Evolutionary conservation across 2,329 filamentous ascomycete species (phyloP), one percentile per base, ranked within the genome.

Genomic region (Botrytis byssoidea): DNA sequence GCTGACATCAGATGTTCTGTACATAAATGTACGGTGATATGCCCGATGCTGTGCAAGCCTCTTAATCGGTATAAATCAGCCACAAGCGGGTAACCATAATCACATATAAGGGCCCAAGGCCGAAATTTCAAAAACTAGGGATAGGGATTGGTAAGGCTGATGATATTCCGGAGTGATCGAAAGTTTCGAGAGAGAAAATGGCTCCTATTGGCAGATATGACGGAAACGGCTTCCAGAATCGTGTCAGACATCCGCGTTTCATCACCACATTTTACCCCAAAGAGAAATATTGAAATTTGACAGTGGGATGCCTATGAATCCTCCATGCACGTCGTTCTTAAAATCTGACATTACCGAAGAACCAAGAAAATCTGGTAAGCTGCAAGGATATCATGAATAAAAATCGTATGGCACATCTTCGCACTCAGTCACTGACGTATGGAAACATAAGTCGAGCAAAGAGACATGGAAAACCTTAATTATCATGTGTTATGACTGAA

Each of bases 111-210:
- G 40, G 14, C 6, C 42, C 44, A 14, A 68, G 46, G 65, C 46
- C 35, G 46, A 57, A 32, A 10, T 14, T 35, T 60, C 25, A 16
- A 40, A 60, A 29, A 22, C 42, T 63, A 67, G 65, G 71, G 59
- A 48, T 35, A 40, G 22, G 32, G 25, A 75, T 71, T 75, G 74
- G 74, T 72, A 74, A 72, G 75, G 75, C 75, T 76, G 71, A 72
- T 72, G 48, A 57, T 12, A 32, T 67, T 22, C 32, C 44, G 40
- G 35, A 64, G 44, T 42, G 69, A 48, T 64, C 32, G 59, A 64
- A 32, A 20, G 12, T 44, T 55, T 67, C 32, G 12, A 55, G 46
- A 51, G 16, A 29, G 35, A 22, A 40, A 9, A 55, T 67, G 35
- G 25, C 6, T 29, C 32, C 35, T 40, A 65, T 71, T 65, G 44